Conservation (phyloP, 129 eudicot species). For the Helichrysum umbraculigerum region DNA sequence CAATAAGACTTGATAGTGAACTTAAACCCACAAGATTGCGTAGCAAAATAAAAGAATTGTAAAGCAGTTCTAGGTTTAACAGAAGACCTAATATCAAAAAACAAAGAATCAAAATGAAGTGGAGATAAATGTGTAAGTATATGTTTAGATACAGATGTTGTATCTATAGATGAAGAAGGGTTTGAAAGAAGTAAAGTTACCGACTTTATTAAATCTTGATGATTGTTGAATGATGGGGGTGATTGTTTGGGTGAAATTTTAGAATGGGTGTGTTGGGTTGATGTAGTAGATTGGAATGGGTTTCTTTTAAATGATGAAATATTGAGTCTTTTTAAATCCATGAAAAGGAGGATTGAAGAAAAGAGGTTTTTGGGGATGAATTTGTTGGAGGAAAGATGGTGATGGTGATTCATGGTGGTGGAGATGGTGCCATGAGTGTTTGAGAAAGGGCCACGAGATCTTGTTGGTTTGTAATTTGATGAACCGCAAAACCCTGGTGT, state of each 20-base stretch:
- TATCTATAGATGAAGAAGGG: conserved; percentile 47
- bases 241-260: conserved; percentile 18
- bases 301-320: conserved; percentile 32
- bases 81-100: conserved; percentile 38
- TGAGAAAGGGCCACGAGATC: conserved; percentile 50
- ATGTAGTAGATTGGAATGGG: conserved; percentile 37
- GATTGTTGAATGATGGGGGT: conserved; percentile 12
- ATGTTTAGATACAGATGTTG: conserved; percentile 43
- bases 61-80: conserved; percentile 56
- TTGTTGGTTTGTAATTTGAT: conserved; percentile 3
- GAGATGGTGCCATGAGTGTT: conserved; percentile 34
- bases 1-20: conserved; percentile 71
- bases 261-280: conserved; percentile 28
- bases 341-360: conserved; percentile 19
- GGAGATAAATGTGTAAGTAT: conserved; percentile 52
- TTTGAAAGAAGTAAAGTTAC: conserved; percentile 61
- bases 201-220: conserved; percentile 38
- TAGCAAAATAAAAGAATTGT: conserved; percentile 55
- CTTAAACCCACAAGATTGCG: conserved; percentile 41
- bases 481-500: conserved; percentile 43
- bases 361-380: conserved; percentile 16
- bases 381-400: neutral
- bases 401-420: conserved; percentile 19
- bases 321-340: conserved; percentile 57
- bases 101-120: conserved; percentile 56